These are phyloP conservation scores for Sparassis latifolia DNA, from an alignment of 1,284 basidiomycete species.

Conservation along the genomic window DNA sequence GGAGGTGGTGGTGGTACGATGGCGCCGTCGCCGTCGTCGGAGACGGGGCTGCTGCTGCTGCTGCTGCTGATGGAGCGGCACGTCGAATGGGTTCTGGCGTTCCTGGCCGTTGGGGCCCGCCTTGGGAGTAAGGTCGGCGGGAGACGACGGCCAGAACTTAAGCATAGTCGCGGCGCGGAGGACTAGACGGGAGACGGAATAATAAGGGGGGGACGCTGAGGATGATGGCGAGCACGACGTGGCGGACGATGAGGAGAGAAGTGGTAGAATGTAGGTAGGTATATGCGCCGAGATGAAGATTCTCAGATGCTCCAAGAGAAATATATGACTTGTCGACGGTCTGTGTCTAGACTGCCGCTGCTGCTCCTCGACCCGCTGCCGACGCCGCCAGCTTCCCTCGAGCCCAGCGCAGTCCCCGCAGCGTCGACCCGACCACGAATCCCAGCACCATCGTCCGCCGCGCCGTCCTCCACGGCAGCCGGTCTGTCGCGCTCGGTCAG, in stretches of 20 bases:
- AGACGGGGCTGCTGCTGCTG: conserved; percentile 6
- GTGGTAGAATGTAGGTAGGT: neutral
- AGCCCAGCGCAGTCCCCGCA: conserved; percentile 46
- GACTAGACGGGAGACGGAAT: neutral
- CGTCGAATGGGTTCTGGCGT: conserved; percentile 68
- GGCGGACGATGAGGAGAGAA: conserved; percentile 6
- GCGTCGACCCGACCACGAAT: conserved; percentile 41
- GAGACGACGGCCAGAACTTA: conserved; percentile 58
- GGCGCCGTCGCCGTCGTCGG: conserved; percentile 4
- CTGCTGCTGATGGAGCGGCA: conserved; percentile 17
- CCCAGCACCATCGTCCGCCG: conserved; percentile 48
- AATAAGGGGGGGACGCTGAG: neutral
- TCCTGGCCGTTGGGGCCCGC: conserved; percentile 46
- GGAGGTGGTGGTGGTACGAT: conserved; percentile 34
- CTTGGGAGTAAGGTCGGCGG: conserved; percentile 72
- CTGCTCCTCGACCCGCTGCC: conserved; percentile 3
- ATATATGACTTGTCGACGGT: neutral
- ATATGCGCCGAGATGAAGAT: neutral
- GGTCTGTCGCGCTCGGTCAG: conserved; percentile 36
- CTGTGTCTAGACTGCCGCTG: neutral
- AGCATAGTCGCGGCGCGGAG: conserved; percentile 39
- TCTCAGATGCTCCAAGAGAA: neutral
- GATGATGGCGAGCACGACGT: conserved; percentile 9
- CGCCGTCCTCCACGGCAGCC: conserved; percentile 47
- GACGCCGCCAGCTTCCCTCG: conserved; percentile 30